Percentiles rank a stretch among this genome's conserved stretches.
phyloP scores from a whole-genome alignment of 2,329 filamentous ascomycete genomes.

The Exophiala sideris region DNA sequence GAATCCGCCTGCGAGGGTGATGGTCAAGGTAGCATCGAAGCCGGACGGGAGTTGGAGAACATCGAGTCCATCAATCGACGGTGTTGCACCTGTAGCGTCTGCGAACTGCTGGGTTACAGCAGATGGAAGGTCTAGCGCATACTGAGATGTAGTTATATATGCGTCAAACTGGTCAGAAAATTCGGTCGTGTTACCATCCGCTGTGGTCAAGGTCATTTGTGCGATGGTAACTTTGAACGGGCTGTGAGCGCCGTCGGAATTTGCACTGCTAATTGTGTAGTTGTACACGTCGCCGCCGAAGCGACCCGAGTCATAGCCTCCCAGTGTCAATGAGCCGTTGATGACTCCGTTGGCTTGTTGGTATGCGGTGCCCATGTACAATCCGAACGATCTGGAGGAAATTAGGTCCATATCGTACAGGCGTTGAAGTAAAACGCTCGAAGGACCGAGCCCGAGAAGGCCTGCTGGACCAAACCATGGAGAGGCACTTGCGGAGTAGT shows the following conservation, averaged over 20 bases:
- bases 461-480: constrained; percentile 27
- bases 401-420: constrained; percentile 36
- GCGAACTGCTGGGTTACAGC: constrained; percentile 41
- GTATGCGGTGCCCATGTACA: constrained; percentile 43
- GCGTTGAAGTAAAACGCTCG: constrained; percentile 39
- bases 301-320: constrained; percentile 45
- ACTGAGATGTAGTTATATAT: constrained; percentile 42
- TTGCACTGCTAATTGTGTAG: constrained; percentile 26
- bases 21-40: constrained; percentile 40
- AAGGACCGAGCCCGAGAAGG: constrained; percentile 38
- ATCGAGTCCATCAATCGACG: constrained; percentile 21
- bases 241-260: constrained; percentile 31
- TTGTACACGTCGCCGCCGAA: constrained; percentile 37
- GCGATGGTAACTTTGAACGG: constrained; percentile 40
- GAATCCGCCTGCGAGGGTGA: constrained; percentile 41
- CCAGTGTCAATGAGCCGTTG: constrained; percentile 43
- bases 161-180: constrained; percentile 39
- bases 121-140: constrained; percentile 40
- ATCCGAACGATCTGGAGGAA: constrained; percentile 40
- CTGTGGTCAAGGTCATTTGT: constrained; percentile 37
- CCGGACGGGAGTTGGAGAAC: constrained; percentile 35
- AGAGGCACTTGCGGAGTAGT: constrained; percentile 19
- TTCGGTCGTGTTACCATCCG: constrained; percentile 17
- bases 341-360: constrained; percentile 39
- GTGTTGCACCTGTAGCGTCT: constrained; percentile 31